Evolutionary conservation across 192 early-diverging fungal species (phyloP), one percentile per base, ranked within the genome.

Genomic region (Phlyctochytrium arcticum): DNA sequence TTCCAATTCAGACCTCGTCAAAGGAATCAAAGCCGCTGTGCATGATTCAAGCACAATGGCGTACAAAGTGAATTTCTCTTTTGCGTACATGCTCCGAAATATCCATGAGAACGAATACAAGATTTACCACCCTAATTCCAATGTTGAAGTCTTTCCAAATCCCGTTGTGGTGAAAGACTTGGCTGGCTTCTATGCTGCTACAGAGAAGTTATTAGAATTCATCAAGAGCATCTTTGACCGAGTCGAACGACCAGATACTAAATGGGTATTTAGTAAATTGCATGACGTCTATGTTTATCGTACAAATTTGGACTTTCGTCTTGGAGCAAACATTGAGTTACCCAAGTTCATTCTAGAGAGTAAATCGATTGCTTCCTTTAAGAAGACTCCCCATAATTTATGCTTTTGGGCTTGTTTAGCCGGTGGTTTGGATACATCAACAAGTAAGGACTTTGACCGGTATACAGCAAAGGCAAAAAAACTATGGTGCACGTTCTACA

Each of bases 401-500:
- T 51, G 17, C n/a, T n/a, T n/a, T n/a, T n/a, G n/a, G n/a, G n/a
- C n/a, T n/a, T n/a, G n/a, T n/a, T n/a, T n/a, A n/a, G 49, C 49
- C 24, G 49, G 15, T 51, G 49, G 17, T 24, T 24, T 12, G 49
- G 49, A 51, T 21, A 24, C 10, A 9, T 51, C 24, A 24, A 21
- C 21, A 12, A 24, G 24, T 51, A 51, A 9, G 24, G 8, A 12
- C n/a, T n/a, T n/a, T n/a, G n/a, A n/a, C n/a, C n/a, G n/a, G n/a
- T n/a, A n/a, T n/a, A n/a, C n/a, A n/a, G 49, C 49, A 51, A 51
- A 51, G 49, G 49, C 49, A 12, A 51, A 51, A 24, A 24, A 51
- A 21, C 21, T 51, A 8, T 51, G 49, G 49, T 19, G 12, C 8
- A 24, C 10, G 9, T 51, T 51, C 49, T 51, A 51, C 49, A 51